These are phyloP conservation scores for Aspergillus sp. DNA, from an alignment of 2,329 filamentous ascomycete genomes.

Conservation along the genomic window DNA sequence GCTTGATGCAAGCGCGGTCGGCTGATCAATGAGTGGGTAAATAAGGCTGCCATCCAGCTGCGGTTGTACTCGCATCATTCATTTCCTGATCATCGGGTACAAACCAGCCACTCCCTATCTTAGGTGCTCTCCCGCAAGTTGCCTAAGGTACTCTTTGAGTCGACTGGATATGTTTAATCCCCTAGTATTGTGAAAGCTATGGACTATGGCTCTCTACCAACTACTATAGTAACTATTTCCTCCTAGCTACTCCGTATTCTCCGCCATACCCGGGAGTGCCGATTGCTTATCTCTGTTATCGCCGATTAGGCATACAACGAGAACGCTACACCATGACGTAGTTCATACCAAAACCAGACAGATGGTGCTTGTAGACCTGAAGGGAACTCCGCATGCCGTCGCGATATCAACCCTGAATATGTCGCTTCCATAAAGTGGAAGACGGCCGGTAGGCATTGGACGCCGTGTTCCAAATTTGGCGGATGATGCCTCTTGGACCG, in stretches of 20 bases:
- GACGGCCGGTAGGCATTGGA: not conserved
- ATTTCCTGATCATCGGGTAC: not conserved
- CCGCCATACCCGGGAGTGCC: not conserved
- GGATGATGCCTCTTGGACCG: not conserved
- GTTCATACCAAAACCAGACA: not conserved
- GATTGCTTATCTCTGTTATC: not conserved
- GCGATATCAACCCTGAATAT: not conserved
- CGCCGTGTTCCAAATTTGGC: not conserved
- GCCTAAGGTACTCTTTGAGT: not conserved
- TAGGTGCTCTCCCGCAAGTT: no score
- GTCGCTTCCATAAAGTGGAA: not conserved
- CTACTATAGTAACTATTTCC: not conserved
- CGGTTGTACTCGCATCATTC: no score
- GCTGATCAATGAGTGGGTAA: constrained; percentile 4
- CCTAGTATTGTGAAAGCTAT: not conserved
- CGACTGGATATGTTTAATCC: no score
- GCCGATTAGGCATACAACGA: not conserved
- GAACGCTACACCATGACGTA: not conserved
- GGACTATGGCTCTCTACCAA: not conserved
- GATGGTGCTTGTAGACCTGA: not conserved
- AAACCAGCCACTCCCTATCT: not conserved
- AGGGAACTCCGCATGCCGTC: not conserved
- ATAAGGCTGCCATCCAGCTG: not conserved
- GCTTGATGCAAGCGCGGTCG: not conserved
- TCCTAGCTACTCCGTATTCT: not conserved